Conservation (phyloP, 225 moss, liverwort and hornwort genomes). For the Ulota crispa region DNA sequence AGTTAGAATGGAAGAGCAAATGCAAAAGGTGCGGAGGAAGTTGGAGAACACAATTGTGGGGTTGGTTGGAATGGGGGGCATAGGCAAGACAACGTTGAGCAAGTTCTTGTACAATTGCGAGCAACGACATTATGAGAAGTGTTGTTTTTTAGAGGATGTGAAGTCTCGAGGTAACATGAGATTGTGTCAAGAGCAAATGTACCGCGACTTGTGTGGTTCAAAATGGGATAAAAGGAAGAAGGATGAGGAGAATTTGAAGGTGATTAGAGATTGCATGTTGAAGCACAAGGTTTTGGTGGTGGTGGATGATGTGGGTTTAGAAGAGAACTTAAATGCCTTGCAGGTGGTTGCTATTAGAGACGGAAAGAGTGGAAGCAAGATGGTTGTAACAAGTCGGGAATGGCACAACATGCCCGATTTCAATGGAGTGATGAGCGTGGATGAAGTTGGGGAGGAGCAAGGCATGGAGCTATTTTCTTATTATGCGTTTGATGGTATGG, state of each 20-base stretch:
- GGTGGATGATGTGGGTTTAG: neutral
- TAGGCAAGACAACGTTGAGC: constrained; percentile 5
- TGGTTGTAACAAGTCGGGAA: neutral
- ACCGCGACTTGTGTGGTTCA: neutral
- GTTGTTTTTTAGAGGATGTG: constrained; percentile 4
- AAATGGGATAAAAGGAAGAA: neutral
- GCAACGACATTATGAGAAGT: neutral
- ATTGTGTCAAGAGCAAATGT: neutral
- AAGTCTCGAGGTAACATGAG: neutral
- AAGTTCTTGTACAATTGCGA: neutral
- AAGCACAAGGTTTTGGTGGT: neutral
- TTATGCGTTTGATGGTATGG: neutral
- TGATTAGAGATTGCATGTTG: neutral
- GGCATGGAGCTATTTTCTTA: neutral
- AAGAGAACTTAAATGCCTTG: constrained; percentile 44
- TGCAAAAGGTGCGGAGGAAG: neutral
- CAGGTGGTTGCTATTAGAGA: constrained; percentile 25
- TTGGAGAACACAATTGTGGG: neutral
- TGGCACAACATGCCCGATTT: neutral
- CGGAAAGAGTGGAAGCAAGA: neutral
- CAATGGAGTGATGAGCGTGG: neutral
- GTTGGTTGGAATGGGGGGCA: neutral
- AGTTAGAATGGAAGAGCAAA: neutral
- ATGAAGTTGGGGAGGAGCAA: neutral
- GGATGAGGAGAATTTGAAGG: neutral